Percentiles rank a stretch among this genome's conserved stretches.
Evolutionary conservation across 345 rosid species (phyloP).

Genomic region (Populus ilicifolia): DNA sequence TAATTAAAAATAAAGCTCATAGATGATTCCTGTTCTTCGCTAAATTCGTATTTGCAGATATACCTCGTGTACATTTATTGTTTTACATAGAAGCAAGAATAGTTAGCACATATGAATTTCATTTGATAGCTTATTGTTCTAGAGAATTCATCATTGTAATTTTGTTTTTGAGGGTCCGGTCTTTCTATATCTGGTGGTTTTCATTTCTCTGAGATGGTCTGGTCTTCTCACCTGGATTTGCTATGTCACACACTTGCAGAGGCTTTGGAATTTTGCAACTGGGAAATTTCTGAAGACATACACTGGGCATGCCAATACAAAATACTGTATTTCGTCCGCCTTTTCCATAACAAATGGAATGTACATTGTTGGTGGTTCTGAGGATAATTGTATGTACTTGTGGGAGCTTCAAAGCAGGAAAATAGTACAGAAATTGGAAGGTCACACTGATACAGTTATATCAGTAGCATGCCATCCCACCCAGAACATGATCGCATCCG

Average conservation of each 20-base stretch:
- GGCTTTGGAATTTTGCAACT: conserved; percentile 78
- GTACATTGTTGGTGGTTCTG: conserved; percentile 81
- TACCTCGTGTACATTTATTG: background rate
- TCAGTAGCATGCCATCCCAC: conserved; percentile 82
- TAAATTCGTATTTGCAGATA: background rate
- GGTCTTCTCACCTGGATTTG: conserved; percentile 2
- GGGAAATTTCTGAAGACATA: conserved; percentile 83
- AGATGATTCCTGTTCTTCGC: background rate
- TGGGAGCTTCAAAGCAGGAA: conserved; percentile 89
- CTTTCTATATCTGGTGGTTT: background rate
- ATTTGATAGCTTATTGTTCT: background rate
- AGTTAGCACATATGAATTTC: background rate
- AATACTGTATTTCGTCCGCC: conserved; percentile 64
- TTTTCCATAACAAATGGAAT: conserved; percentile 81
- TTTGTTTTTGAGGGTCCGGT: background rate
- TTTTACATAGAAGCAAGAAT: background rate
- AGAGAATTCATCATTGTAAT: background rate
- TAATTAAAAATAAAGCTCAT: background rate
- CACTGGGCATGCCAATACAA: conserved; percentile 64
- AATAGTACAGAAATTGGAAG: conserved; percentile 85
- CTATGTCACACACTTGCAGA: conserved; percentile 36
- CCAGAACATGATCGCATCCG: conserved; percentile 81
- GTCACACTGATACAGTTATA: conserved; percentile 77
- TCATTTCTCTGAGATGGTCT: background rate
- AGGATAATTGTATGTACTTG: conserved; percentile 72